A percentile compares a stretch with the other conserved stretches of the same genome.
Conservation (phyloP, 148 eudicot species). For the Vaccinium myrtillus region DNA sequence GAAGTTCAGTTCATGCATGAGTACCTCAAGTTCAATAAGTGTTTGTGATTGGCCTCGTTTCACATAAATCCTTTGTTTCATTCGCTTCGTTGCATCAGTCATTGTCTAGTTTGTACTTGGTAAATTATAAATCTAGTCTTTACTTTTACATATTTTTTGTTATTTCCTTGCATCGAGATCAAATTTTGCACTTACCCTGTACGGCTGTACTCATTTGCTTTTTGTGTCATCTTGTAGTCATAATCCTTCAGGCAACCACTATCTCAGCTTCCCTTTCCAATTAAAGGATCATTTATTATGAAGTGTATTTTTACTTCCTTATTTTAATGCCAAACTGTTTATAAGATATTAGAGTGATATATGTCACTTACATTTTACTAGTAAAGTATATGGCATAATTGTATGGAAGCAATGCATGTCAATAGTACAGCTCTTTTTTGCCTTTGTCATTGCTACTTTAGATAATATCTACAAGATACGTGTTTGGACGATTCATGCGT, state of each 20-base stretch:
- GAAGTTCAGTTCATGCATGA: neutral
- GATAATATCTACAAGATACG: neutral
- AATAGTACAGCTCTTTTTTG: neutral
- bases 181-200: neutral
- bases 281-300: neutral
- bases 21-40: too few relatives aligned
- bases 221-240: neutral
- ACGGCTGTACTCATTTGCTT: neutral
- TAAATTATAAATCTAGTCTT: neutral
- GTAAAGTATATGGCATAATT: neutral
- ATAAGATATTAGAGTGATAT: neutral
- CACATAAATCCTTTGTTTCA: too few relatives aligned
- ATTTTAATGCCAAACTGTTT: neutral
- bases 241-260: neutral
- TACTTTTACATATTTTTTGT: neutral
- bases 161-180: neutral
- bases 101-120: neutral
- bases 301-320: neutral
- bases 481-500: slow-evolving; percentile 11
- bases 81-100: too few relatives aligned
- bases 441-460: neutral
- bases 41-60: too few relatives aligned
- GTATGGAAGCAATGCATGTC: neutral
- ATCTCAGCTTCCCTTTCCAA: neutral
- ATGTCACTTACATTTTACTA: neutral